Conservation (phyloP, 2,329 filamentous ascomycete genomes). For the Colletotrichum higginsianum region DNA sequence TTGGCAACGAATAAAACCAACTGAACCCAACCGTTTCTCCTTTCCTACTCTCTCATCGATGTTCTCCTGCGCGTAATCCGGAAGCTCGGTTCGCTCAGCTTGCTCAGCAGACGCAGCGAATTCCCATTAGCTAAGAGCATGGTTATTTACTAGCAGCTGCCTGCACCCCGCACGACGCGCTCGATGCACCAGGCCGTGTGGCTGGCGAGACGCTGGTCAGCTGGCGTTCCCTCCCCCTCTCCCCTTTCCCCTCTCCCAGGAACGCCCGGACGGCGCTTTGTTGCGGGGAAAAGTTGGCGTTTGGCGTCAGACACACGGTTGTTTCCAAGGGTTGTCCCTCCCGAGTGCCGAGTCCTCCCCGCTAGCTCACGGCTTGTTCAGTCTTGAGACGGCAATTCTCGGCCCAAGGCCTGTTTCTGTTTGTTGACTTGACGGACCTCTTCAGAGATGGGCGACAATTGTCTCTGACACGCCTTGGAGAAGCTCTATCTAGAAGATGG, state of each 20-base stretch:
- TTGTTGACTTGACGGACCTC: too few species aligned
- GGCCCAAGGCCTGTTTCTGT: conserved; percentile 2
- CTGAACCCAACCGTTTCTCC: too few species aligned
- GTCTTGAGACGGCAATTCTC: conserved; percentile 17
- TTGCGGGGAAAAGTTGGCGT: conserved; percentile 15
- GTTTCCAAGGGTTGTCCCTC: not conserved
- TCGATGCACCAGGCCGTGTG: not conserved
- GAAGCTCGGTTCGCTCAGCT: not conserved
- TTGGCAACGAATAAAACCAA: too few species aligned
- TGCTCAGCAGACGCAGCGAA: conserved; percentile 9
- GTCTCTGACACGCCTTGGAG: too few species aligned
- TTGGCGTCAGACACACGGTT: conserved; percentile 8
- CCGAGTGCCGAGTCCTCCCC: not conserved
- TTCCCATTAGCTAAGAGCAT: conserved; percentile 36
- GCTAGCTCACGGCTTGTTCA: not conserved
- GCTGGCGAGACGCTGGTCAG: not conserved
- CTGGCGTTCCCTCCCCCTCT: not conserved
- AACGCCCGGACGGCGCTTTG: conserved; percentile 33
- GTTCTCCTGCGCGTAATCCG: not conserved
- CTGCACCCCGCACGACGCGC: conserved; percentile 37
- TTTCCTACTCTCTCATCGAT: too few species aligned
- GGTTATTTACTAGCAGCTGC: conserved; percentile 6
- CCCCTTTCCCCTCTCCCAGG: not conserved
- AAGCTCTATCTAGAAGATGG: not conserved
- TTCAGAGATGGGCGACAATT: too few species aligned